Evolutionary conservation across 2,329 filamentous ascomycete species (phyloP).

Genomic region (Diaporthe vexans): DNA sequence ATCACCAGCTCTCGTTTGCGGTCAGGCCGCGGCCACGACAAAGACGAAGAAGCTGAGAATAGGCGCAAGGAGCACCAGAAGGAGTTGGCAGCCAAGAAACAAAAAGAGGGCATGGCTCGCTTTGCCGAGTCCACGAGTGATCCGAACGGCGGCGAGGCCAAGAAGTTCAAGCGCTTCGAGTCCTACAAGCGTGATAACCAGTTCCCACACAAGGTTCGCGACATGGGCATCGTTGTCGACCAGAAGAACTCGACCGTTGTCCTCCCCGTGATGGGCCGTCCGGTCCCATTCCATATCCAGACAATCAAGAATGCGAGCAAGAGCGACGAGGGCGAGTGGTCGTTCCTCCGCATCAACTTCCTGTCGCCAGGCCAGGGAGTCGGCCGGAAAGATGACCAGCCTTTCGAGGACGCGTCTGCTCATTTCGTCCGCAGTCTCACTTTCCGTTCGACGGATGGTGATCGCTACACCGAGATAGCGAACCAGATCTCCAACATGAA

Average conservation of each 20-base stretch:
- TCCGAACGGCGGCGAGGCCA: slow-evolving; percentile 91
- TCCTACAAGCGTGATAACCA: slow-evolving; percentile 99
- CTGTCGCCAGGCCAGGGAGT: slow-evolving; percentile 97
- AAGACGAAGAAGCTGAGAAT: slow-evolving; percentile 90
- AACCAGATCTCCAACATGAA: slow-evolving; percentile 97
- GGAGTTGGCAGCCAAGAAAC: slow-evolving; percentile 87
- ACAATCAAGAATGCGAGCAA: slow-evolving; percentile 99
- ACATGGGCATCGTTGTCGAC: slow-evolving; percentile 91
- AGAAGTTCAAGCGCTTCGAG: slow-evolving; percentile 99
- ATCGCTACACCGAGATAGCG: slow-evolving; percentile 90
- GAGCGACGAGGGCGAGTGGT: slow-evolving; percentile 94
- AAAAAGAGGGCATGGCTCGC: slow-evolving; percentile 85
- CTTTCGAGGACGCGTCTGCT: slow-evolving; percentile 94
- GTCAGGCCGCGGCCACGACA: slow-evolving; percentile 84
- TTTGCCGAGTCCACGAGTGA: slow-evolving; percentile 89
- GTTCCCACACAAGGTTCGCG: slow-evolving; percentile 84
- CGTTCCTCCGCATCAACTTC: slow-evolving; percentile 96
- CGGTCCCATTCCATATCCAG: slow-evolving; percentile 96
- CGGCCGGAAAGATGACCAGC: slow-evolving; percentile 95
- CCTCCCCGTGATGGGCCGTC: slow-evolving; percentile 95
- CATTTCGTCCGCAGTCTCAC: slow-evolving; percentile 97
- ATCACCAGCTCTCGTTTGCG: slow-evolving; percentile 94
- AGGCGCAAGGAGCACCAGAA: slow-evolving; percentile 93
- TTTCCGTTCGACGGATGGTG: slow-evolving; percentile 90
- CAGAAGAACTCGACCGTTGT: slow-evolving; percentile 91